Evolutionary conservation across 2,329 filamentous ascomycete genomes (phyloP).

Genomic region (Pestalotiopsis sp.): DNA sequence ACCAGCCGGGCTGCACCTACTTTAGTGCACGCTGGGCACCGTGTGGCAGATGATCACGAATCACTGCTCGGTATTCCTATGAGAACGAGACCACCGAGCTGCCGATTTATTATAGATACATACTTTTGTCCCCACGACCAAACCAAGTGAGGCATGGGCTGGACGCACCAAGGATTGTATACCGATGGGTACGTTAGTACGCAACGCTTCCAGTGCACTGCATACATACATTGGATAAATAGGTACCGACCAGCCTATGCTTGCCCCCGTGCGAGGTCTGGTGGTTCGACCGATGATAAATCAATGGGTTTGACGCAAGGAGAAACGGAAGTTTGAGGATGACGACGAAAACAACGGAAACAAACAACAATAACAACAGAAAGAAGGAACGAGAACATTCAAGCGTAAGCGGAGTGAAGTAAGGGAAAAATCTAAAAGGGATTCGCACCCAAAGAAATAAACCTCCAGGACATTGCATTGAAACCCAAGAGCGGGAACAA

Average conservation of each 20-base stretch:
- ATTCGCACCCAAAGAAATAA: neutral
- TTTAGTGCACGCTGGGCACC: neutral
- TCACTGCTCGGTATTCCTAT: neutral
- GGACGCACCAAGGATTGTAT: neutral
- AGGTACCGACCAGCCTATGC: no score
- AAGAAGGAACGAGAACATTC: neutral
- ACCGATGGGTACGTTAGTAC: neutral
- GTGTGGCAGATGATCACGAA: neutral
- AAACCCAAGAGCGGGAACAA: conserved; percentile 1
- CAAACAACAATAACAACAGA: no score
- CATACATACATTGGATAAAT: neutral
- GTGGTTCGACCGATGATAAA: no score
- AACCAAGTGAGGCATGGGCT: neutral
- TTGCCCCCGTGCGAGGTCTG: no score
- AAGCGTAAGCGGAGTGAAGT: neutral
- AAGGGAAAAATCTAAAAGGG: neutral
- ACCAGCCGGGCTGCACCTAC: neutral
- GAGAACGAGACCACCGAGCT: neutral
- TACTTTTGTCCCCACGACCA: no score
- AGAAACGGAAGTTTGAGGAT: no score
- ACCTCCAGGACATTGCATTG: neutral
- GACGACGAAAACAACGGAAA: no score
- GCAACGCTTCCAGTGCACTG: neutral
- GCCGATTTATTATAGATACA: no score
- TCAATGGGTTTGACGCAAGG: no score